phyloP scores from a whole-genome alignment of 495 filamentous ascomycete genomes.

The Neurospora sp. region DNA sequence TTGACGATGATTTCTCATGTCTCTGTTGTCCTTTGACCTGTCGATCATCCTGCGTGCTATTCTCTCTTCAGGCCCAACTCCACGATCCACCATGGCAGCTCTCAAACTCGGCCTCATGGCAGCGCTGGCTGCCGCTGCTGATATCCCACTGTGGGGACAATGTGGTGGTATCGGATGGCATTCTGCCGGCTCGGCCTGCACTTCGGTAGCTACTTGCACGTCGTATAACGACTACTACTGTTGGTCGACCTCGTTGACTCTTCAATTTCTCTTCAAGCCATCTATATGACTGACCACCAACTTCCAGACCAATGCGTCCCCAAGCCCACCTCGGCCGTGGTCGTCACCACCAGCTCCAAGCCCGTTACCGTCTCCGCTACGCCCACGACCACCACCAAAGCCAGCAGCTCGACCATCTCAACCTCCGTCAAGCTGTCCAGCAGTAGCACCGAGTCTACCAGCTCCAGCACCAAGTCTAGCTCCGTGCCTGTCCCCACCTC shows the following conservation, averaged over 20 bases:
- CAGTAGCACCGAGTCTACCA: background rate
- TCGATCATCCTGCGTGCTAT: background rate
- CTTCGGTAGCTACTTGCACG: slow-evolving; percentile 9
- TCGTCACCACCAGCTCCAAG: background rate
- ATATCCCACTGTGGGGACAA: slow-evolving; percentile 5
- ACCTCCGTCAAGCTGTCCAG: background rate
- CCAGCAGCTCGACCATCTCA: background rate
- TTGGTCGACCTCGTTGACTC: slow-evolving; percentile 1
- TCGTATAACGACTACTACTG: slow-evolving; percentile 13
- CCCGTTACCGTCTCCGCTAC: background rate
- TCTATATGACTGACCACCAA: background rate
- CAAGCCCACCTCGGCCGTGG: background rate
- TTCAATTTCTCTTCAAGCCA: background rate
- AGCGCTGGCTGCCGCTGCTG: background rate
- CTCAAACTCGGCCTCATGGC: slow-evolving; percentile 2
- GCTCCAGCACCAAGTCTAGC: background rate
- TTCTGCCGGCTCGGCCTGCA: slow-evolving; percentile 10
- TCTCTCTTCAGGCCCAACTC: background rate
- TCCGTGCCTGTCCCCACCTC: background rate
- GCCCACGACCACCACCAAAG: background rate
- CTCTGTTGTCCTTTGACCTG: background rate
- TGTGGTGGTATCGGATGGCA: slow-evolving; percentile 11
- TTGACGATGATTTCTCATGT: background rate
- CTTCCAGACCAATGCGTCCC: background rate
- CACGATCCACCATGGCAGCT: background rate